phyloP scores from a whole-genome alignment of 768 basidiomycete genomes.

The Tricholoma bakamatsutake region DNA sequence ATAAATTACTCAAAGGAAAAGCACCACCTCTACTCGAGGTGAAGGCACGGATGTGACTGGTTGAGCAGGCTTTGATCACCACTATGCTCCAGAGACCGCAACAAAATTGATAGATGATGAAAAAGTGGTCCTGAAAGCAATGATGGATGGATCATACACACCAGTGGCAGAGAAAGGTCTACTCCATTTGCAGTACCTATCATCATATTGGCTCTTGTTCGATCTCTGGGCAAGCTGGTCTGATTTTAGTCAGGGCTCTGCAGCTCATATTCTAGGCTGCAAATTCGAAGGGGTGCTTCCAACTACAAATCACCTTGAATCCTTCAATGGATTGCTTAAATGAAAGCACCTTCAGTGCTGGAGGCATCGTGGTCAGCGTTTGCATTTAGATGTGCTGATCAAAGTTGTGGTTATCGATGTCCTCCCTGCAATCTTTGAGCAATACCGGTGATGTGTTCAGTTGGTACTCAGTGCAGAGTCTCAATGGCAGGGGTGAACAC shows the following conservation, averaged over 20 bases:
- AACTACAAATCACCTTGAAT: slow-evolving; percentile 36
- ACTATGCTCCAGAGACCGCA: neutral
- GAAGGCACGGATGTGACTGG: neutral
- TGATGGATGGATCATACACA: no score
- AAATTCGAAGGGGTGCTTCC: slow-evolving; percentile 24
- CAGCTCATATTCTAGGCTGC: slow-evolving; percentile 16
- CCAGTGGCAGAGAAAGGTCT: neutral
- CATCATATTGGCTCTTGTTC: slow-evolving; percentile 17
- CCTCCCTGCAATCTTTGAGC: no score
- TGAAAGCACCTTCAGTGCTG: slow-evolving; percentile 20
- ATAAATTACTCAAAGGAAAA: slow-evolving; percentile 6
- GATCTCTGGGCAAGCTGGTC: slow-evolving; percentile 32
- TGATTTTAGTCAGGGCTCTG: slow-evolving; percentile 15
- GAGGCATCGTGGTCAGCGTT: slow-evolving; percentile 21
- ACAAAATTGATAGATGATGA: no score
- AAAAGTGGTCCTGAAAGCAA: no score
- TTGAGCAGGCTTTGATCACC: slow-evolving; percentile 1
- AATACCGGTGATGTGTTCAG: no score
- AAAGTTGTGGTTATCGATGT: no score
- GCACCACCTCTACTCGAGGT: slow-evolving; percentile 3
- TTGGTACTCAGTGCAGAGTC: no score
- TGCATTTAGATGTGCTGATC: slow-evolving; percentile 20
- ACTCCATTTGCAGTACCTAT: slow-evolving; percentile 12
- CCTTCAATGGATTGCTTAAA: slow-evolving; percentile 32
- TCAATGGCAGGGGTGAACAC: no score